These are phyloP conservation scores for Solanum chilense DNA, from an alignment of 257 asterid genomes.

Conservation along the genomic window DNA sequence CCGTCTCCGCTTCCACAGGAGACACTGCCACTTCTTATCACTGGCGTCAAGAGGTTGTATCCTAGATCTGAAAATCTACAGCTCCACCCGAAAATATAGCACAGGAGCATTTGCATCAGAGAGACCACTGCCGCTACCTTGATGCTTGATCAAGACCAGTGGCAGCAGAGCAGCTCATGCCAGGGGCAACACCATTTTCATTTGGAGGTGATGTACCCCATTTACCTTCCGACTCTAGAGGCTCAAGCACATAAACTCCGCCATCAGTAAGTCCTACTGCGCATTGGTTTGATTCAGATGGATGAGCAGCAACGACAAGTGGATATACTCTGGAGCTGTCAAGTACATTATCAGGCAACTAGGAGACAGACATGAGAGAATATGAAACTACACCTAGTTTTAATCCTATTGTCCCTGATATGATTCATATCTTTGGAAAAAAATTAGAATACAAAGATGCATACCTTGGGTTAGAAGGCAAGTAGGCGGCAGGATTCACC, in stretches of 20 bases:
- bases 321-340: constrained; percentile 43
- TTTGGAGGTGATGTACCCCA: constrained; percentile 45
- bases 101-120: not conserved
- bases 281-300: constrained; percentile 44
- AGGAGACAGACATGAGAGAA: not conserved
- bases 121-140: not conserved
- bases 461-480: constrained; percentile 43
- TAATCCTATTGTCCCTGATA: not conserved
- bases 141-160: constrained; percentile 21
- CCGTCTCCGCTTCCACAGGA: not conserved
- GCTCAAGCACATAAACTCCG: constrained; percentile 55
- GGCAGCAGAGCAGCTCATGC: constrained; percentile 5
- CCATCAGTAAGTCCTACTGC: constrained; percentile 67
- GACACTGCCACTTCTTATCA: not conserved
- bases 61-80: not conserved
- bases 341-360: not conserved
- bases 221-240: constrained; percentile 34
- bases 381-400: not conserved
- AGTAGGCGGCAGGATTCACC: constrained; percentile 41
- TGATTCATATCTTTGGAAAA: constrained; percentile 26
- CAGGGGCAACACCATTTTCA: constrained; percentile 27
- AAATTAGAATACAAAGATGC: not conserved
- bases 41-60: not conserved
- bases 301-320: constrained; percentile 47
- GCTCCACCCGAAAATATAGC: not conserved